Percentiles rank a stretch among this genome's conserved stretches.
Evolutionary conservation across 2,329 filamentous ascomycete genomes (phyloP).

Genomic region (Neonectria hederae): DNA sequence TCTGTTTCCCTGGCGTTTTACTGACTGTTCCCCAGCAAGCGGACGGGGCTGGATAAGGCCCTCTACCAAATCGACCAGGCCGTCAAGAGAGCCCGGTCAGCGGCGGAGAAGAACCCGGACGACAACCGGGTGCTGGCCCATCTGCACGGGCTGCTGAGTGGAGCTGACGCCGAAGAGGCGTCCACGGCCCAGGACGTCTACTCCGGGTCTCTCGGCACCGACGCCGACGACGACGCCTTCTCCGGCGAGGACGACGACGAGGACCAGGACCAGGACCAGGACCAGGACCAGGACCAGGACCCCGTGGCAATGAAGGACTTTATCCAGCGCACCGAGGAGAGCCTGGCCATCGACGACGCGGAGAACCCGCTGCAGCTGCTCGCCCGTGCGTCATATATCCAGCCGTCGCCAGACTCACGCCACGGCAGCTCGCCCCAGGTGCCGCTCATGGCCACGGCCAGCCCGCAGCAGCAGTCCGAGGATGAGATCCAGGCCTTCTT

Average conservation of each 20-base stretch:
- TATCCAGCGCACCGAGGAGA: constrained; percentile 54
- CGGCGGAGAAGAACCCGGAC: constrained; percentile 52
- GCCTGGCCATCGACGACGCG: constrained; percentile 73
- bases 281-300: constrained; percentile 39
- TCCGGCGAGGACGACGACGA: constrained; percentile 47
- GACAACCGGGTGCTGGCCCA: constrained; percentile 58
- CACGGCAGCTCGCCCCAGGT: constrained; percentile 42
- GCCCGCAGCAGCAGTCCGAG: constrained; percentile 41
- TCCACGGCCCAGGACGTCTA: constrained; percentile 27
- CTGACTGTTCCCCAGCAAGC: constrained; percentile 64
- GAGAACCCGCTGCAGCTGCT: constrained; percentile 80
- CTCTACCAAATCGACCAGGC: constrained; percentile 79
- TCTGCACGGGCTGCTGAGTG: constrained; percentile 53
- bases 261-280: constrained; percentile 36
- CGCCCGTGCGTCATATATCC: constrained; percentile 75
- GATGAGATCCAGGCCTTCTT: constrained; percentile 72
- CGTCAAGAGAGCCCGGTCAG: constrained; percentile 63
- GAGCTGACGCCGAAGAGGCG: constrained; percentile 34
- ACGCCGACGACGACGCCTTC: constrained; percentile 44
- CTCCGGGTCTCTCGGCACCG: constrained; percentile 19
- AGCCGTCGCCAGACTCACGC: constrained; percentile 57
- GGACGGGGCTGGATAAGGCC: constrained; percentile 78
- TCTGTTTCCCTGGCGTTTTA: neutral
- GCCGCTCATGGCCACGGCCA: constrained; percentile 29
- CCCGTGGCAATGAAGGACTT: constrained; percentile 40